Percentiles rank a stretch among this genome's conserved stretches.
These are phyloP conservation scores for Pythium scleroteichum DNA, from an alignment of 352 stramenopile genomes.

Conservation along the genomic window DNA sequence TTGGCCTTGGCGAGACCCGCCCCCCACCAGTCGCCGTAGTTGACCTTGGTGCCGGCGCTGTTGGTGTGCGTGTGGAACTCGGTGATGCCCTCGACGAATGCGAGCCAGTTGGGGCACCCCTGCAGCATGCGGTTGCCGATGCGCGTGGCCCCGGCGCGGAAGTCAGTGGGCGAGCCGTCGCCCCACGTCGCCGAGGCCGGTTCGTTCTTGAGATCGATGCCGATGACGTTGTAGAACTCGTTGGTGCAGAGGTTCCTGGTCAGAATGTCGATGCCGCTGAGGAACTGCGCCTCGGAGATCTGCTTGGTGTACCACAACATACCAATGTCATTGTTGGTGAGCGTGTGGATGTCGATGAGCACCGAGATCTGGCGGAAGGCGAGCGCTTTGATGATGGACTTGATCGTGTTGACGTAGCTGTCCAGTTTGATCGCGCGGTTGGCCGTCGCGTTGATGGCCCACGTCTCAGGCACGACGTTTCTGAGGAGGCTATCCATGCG, in stretches of 20 bases:
- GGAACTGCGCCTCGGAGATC: conserved; percentile 32
- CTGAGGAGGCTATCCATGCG: conserved; percentile 37
- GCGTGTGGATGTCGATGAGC: conserved; percentile 42
- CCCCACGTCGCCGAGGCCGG: conserved; percentile 56
- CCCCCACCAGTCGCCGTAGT: conserved; percentile 69
- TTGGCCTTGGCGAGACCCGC: conserved; percentile 44
- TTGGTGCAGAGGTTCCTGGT: conserved; percentile 46
- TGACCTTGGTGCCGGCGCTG: conserved; percentile 39
- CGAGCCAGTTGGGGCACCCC: conserved; percentile 68
- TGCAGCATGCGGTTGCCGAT: conserved; percentile 70
- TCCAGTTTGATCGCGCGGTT: conserved; percentile 59
- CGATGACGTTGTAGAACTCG: conserved; percentile 74
- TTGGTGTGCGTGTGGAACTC: conserved; percentile 37
- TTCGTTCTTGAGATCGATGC: conserved; percentile 77
- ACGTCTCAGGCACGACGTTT: conserved; percentile 36
- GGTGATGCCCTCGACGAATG: conserved; percentile 68
- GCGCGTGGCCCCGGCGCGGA: conserved; percentile 40
- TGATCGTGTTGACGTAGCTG: conserved; percentile 38
- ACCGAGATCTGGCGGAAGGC: conserved; percentile 45
- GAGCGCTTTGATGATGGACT: conserved; percentile 44
- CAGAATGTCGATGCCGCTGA: conserved; percentile 37
- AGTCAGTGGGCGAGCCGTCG: conserved; percentile 44
- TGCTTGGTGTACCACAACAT: conserved; percentile 40
- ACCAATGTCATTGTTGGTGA: conserved; percentile 32
- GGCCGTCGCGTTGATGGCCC: conserved; percentile 34